Base-by-base conservation (phyloP, 768 basidiomycete species). In the Trametes meyenii region DNA sequence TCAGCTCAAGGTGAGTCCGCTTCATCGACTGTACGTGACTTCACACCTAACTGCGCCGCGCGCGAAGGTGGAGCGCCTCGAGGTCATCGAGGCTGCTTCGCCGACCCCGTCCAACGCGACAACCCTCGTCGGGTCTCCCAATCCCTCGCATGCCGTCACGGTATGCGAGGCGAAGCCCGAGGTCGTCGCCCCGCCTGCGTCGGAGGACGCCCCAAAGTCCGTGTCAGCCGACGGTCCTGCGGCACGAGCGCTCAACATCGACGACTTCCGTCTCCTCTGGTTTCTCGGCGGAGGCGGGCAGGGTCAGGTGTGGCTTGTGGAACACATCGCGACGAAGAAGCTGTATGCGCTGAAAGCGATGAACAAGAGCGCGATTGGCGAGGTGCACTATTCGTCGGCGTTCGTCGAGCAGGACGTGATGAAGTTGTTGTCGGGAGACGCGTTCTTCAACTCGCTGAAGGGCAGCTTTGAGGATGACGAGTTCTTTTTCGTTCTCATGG, bases 291-390 rank as follows among this genome's bases (percentile, higher is more conserved):
- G 44, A 7, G 69, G 69, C 21, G 59, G 54, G 2, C 64, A 56
- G 13, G 69, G 67, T 3, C 16, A 45, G 26, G 69, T 70, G 21
- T 66, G 55, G 45, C 63, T 66, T 21, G 69, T 69, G 14, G 51
- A 67, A 38, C 61, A 70, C 57, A 40, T 55, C 48, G 19, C 21
- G 38, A 23, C 50, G 23, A n/a, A n/a, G n/a, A n/a, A n/a, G 46
- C 53, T 29, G 74, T 98, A 97, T 76, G 81, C 88, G 65, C 97
- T 66, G 94, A 98, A 98, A 77, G 91, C 92, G 26, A 76, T 97
- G 72, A 88, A 89, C 75, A 98, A 98, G 79, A 88, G 88, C 50
- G 97, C 96, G 96, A 83, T 98, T 73, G 95, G 96, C 76, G 96
- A 95, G 73, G 96, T 97, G 71, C 5, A 52, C 39, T 36, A 52